phyloP scores from a whole-genome alignment of 805 yeast species.

The Wickerhamiella azymoides region DNA sequence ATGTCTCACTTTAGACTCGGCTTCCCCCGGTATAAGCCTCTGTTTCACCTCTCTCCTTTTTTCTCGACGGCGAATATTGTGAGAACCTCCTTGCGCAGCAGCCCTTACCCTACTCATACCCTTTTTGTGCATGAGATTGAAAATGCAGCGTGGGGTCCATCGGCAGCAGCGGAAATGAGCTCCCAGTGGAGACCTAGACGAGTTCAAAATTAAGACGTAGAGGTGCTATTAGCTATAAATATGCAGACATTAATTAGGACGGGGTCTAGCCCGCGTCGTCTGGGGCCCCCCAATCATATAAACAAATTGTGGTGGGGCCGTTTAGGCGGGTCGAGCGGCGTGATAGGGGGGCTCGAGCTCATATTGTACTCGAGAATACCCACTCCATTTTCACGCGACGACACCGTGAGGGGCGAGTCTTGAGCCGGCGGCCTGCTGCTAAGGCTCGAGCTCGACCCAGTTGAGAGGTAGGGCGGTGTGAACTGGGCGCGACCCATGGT shows the following conservation, averaged over 20 bases:
- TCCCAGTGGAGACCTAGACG: no score
- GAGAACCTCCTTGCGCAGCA: no score
- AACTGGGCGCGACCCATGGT: slow-evolving; percentile 8
- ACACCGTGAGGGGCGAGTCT: slow-evolving; percentile 9
- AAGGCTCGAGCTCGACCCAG: slow-evolving; percentile 9
- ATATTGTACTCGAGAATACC: slow-evolving; percentile 6
- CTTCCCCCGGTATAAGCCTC: no score
- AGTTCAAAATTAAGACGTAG: no score
- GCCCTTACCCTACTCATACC: no score
- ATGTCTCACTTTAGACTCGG: no score
- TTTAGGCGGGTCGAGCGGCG: slow-evolving; percentile 11
- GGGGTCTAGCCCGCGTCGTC: neutral
- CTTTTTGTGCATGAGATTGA: no score
- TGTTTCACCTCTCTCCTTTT: no score
- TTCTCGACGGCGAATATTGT: no score
- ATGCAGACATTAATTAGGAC: neutral
- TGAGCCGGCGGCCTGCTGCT: slow-evolving; percentile 7
- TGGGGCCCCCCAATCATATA: neutral
- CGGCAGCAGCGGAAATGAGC: no score
- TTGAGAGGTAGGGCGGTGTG: slow-evolving; percentile 9
- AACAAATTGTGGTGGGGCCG: slow-evolving; percentile 12
- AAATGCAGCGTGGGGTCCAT: no score
- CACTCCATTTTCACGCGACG: slow-evolving; percentile 1
- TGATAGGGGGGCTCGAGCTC: slow-evolving; percentile 8
- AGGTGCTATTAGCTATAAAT: neutral